Percentiles rank a stretch among this genome's conserved stretches.
Conservation (phyloP, 148 eudicot genomes). For the Selenicereus undatus region DNA sequence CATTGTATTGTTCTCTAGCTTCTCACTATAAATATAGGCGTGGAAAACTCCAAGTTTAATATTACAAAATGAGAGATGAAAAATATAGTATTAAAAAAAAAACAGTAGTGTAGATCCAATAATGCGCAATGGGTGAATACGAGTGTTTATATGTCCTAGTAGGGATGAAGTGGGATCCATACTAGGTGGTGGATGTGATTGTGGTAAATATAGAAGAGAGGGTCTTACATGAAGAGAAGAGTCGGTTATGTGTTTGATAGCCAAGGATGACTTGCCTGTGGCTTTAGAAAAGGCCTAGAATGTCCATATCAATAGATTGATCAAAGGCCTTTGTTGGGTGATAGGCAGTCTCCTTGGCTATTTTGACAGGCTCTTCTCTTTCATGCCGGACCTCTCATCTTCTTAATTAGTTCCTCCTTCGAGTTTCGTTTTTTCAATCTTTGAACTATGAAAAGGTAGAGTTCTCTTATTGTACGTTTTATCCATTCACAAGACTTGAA, state of each 20-base stretch:
- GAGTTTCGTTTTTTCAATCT: too few species aligned
- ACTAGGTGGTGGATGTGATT: too few species aligned
- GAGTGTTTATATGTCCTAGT: background rate
- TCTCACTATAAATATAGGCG: background rate
- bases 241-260: constrained; percentile 1
- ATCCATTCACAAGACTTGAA: too few species aligned
- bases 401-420: background rate
- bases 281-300: background rate
- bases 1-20: background rate
- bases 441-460: too few species aligned
- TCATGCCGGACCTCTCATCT: background rate
- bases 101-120: too few species aligned
- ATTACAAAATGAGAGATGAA: background rate
- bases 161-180: too few species aligned
- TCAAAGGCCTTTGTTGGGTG: background rate
- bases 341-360: background rate
- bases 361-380: background rate
- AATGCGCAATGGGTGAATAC: background rate
- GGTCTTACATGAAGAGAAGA: constrained; percentile 6
- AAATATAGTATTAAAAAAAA: too few species aligned
- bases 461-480: too few species aligned
- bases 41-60: background rate
- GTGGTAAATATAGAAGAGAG: background rate
- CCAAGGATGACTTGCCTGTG: constrained; percentile 10
- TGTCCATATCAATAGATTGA: too few species aligned